phyloP scores from a whole-genome alignment of 352 stramenopile species.

The Phytophthora rubi region DNA sequence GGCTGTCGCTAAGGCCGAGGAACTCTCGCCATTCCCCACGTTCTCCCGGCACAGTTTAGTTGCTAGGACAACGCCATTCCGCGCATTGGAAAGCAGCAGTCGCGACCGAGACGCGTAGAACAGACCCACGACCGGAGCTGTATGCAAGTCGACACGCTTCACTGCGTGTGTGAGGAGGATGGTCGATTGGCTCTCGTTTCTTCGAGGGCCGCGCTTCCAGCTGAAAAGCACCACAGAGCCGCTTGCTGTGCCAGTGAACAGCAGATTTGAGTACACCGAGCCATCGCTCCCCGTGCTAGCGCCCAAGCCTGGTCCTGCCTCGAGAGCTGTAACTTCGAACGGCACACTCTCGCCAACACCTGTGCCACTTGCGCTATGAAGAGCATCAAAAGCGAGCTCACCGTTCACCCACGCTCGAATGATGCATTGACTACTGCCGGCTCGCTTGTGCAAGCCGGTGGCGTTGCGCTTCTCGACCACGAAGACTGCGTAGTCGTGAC shows the following conservation, averaged over 20 bases:
- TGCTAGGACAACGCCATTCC: conserved; percentile 49
- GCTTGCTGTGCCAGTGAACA: conserved; percentile 53
- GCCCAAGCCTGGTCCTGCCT: conserved; percentile 33
- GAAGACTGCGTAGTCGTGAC: conserved; percentile 67
- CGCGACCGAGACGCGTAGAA: conserved; percentile 42
- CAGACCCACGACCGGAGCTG: conserved; percentile 46
- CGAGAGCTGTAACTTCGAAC: conserved; percentile 53
- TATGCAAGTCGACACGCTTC: conserved; percentile 57
- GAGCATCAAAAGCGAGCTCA: conserved; percentile 46
- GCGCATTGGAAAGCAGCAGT: conserved; percentile 50
- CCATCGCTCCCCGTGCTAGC: conserved; percentile 5
- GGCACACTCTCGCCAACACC: conserved; percentile 29
- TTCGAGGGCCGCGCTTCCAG: conserved; percentile 46
- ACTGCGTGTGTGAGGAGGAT: conserved; percentile 42
- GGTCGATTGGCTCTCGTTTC: conserved; percentile 22
- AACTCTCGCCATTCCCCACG: conserved; percentile 15
- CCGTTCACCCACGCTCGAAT: conserved; percentile 69
- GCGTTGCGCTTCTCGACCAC: conserved; percentile 39
- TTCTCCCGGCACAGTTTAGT: conserved; percentile 32
- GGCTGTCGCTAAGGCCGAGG: conserved; percentile 17
- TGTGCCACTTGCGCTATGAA: conserved; percentile 23
- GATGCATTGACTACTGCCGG: conserved; percentile 15
- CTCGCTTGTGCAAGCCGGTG: conserved; percentile 1
- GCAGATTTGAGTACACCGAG: conserved; percentile 32
- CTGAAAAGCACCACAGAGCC: conserved; percentile 56